These are phyloP conservation scores for Byssoonygena ceratinophila DNA, from an alignment of 2,329 filamentous ascomycete genomes.

Conservation along the genomic window DNA sequence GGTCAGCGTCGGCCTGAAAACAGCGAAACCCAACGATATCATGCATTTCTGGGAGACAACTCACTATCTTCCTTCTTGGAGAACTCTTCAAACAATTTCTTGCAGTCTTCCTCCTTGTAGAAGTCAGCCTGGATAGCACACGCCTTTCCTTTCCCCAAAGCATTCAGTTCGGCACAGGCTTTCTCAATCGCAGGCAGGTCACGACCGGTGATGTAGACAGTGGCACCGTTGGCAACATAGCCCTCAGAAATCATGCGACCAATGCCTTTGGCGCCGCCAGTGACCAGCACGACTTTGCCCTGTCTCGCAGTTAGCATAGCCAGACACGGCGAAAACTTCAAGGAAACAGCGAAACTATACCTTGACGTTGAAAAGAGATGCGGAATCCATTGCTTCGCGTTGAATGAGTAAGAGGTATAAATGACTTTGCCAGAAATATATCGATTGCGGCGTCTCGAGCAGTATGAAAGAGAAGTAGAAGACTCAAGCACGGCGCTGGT, in stretches of 20 bases:
- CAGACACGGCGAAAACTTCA: background rate
- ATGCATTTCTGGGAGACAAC: conserved; percentile 45
- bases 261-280: conserved; percentile 43
- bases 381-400: conserved; percentile 42
- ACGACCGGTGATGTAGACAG: conserved; percentile 45
- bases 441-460: background rate
- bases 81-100: conserved; percentile 40
- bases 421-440: background rate
- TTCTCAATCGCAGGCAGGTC: conserved; percentile 43
- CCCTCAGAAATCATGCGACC: conserved; percentile 48
- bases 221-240: conserved; percentile 44
- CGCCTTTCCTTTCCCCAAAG: conserved; percentile 43
- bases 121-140: conserved; percentile 43
- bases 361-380: conserved; percentile 50
- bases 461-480: background rate
- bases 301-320: conserved; percentile 44
- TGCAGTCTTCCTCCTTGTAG: conserved; percentile 43
- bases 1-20: conserved; percentile 31
- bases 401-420: background rate
- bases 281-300: conserved; percentile 42
- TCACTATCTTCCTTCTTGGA: conserved; percentile 44
- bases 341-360: conserved; percentile 28
- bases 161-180: conserved; percentile 40
- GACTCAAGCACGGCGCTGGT: background rate
- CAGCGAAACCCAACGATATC: background rate